Conservation (phyloP, 108 stramenopile genomes). For the Conticribra guillardii region DNA sequence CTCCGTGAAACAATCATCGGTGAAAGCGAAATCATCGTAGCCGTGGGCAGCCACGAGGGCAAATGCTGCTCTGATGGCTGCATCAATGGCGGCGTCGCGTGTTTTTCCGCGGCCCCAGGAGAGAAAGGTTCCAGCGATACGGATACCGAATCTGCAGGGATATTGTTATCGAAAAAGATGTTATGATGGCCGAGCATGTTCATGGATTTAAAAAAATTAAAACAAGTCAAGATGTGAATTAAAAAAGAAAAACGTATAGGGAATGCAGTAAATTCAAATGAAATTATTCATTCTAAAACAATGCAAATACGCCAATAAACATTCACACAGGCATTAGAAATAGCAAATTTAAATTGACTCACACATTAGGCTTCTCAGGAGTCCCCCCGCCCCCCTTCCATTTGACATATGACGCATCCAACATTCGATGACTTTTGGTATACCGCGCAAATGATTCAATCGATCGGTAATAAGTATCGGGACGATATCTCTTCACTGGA, state of each 20-base stretch:
- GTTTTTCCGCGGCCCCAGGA: conserved; percentile 87
- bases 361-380: conserved; percentile 71
- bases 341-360: no score
- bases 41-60: conserved; percentile 84
- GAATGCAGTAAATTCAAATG: no score
- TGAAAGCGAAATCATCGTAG: conserved; percentile 80
- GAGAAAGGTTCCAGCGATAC: conserved; percentile 75
- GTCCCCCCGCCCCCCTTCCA: conserved; percentile 68
- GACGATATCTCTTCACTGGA: conserved; percentile 86
- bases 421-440: conserved; percentile 88
- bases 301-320: background rate
- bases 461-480: conserved; percentile 69
- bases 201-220: no score
- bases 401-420: conserved; percentile 77
- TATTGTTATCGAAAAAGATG: no score
- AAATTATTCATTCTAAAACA: no score
- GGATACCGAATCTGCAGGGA: conserved; percentile 53
- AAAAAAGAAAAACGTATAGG: no score
- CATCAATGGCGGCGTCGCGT: conserved; percentile 80
- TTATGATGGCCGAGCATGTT: no score
- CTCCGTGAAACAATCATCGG: conserved; percentile 82
- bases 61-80: conserved; percentile 82
- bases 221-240: no score
- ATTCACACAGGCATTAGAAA: no score
- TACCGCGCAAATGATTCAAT: conserved; percentile 88